Evolutionary conservation across 352 stramenopile species (phyloP).

Genomic region (Nothophytophthora sp.): DNA sequence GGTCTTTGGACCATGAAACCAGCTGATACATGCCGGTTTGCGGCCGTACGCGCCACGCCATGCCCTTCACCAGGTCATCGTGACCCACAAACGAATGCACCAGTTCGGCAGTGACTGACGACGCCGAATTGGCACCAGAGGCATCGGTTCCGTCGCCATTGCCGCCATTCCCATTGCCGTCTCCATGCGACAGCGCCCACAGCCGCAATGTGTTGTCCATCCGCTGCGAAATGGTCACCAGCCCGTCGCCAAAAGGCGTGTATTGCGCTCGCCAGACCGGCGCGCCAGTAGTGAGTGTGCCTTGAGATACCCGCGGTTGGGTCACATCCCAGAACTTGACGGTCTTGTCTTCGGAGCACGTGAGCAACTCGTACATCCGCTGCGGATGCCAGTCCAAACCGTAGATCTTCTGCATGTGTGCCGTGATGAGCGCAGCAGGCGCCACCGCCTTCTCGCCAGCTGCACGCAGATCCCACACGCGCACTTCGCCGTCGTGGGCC

Average conservation of each 20-base stretch:
- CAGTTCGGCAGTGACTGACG: constrained; percentile 36
- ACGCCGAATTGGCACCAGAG: constrained; percentile 9
- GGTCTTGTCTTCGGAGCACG: constrained; percentile 84
- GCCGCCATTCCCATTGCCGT: constrained; percentile 11
- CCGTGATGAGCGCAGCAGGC: constrained; percentile 63
- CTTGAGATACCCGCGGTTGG: constrained; percentile 63
- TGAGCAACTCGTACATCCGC: constrained; percentile 79
- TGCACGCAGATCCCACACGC: constrained; percentile 73
- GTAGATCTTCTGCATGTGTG: constrained; percentile 87
- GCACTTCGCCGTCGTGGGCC: constrained; percentile 77
- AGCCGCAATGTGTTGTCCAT: constrained; percentile 64
- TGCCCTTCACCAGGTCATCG: constrained; percentile 59
- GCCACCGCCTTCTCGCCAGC: constrained; percentile 42
- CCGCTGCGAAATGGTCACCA: constrained; percentile 78
- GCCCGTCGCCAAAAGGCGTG: constrained; percentile 78
- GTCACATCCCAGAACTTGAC: constrained; percentile 85
- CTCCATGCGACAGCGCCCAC: constrained; percentile 56
- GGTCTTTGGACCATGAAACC: constrained; percentile 82
- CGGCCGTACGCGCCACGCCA: constrained; percentile 60
- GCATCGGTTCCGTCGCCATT: constrained; percentile 13
- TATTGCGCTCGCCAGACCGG: constrained; percentile 76
- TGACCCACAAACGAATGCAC: constrained; percentile 70
- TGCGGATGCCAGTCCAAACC: constrained; percentile 81
- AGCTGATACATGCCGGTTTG: constrained; percentile 58
- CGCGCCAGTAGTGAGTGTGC: constrained; percentile 54